phyloP scores from a whole-genome alignment of 208 protist species.

The Phytomonas francai region DNA sequence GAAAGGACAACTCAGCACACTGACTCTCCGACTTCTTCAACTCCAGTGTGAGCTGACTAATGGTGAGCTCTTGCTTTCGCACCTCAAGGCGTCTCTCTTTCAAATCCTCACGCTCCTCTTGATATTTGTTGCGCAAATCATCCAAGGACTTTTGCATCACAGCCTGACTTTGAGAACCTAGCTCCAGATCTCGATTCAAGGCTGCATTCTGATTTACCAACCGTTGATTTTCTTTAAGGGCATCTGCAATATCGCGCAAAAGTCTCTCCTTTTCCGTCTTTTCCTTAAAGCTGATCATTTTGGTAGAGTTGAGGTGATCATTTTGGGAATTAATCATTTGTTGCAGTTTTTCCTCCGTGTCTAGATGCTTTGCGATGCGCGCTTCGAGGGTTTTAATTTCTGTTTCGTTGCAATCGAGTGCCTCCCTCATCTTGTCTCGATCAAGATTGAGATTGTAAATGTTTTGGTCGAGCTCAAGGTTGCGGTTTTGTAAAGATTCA shows the following conservation, averaged over 20 bases:
- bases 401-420: slow-evolving; percentile 56
- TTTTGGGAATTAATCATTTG: slow-evolving; percentile 58
- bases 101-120: slow-evolving; percentile 33
- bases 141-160: slow-evolving; percentile 43
- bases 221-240: slow-evolving; percentile 43
- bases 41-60: slow-evolving; percentile 55
- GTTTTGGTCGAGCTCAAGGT: slow-evolving; percentile 56
- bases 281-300: slow-evolving; percentile 55
- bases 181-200: slow-evolving; percentile 35
- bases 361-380: slow-evolving; percentile 27
- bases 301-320: slow-evolving; percentile 58
- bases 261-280: slow-evolving; percentile 55
- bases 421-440: slow-evolving; percentile 54
- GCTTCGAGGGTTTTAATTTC: slow-evolving; percentile 56
- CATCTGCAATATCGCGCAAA: slow-evolving; percentile 44
- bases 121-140: slow-evolving; percentile 42
- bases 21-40: slow-evolving; percentile 55
- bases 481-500: slow-evolving; percentile 50
- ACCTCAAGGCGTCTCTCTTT: slow-evolving; percentile 58
- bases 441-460: slow-evolving; percentile 62
- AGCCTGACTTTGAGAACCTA: slow-evolving; percentile 28
- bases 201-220: slow-evolving; percentile 40
- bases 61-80: slow-evolving; percentile 47
- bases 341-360: slow-evolving; percentile 58
- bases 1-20: slow-evolving; percentile 32